Evolutionary conservation across 2,329 filamentous ascomycete genomes (phyloP).

Genomic region (Rutstroemia sp.): DNA sequence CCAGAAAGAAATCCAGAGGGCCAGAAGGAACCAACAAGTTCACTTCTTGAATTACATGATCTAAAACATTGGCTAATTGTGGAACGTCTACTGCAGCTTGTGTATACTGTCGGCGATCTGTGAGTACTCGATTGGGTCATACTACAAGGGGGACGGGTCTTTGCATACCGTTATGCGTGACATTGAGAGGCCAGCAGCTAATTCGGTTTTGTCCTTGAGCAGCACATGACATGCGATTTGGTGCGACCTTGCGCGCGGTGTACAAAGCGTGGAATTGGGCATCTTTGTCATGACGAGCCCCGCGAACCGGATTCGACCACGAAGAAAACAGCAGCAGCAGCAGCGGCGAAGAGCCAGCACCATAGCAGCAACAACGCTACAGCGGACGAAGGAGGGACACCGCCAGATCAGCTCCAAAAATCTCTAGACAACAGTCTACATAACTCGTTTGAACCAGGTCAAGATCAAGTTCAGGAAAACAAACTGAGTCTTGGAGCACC

Average conservation of each 20-base stretch:
- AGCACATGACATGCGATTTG: constrained; percentile 92
- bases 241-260: constrained; percentile 83
- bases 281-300: constrained; percentile 96
- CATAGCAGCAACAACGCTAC: constrained; percentile 38
- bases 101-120: constrained; percentile 84
- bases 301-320: constrained; percentile 61
- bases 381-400: constrained; percentile 51
- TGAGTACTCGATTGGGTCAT: constrained; percentile 48
- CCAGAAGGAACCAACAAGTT: constrained; percentile 14
- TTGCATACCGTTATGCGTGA: constrained; percentile 26
- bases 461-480: constrained; percentile 39
- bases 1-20: constrained; percentile 9
- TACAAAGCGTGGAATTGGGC: constrained; percentile 97
- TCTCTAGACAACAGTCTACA: constrained; percentile 38
- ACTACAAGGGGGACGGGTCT: constrained; percentile 21
- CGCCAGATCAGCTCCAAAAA: constrained; percentile 43
- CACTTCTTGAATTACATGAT: constrained; percentile 13
- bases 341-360: constrained; percentile 51
- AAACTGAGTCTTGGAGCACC: constrained; percentile 32
- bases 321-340: constrained; percentile 63
- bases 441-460: constrained; percentile 48
- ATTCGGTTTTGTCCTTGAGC: constrained; percentile 29
- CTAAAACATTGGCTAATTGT: constrained; percentile 28
- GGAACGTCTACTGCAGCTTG: constrained; percentile 56
- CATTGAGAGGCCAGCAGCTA: constrained; percentile 29